Conservation (phyloP, 179 eudicot species). For the Spinacia oleracea region DNA sequence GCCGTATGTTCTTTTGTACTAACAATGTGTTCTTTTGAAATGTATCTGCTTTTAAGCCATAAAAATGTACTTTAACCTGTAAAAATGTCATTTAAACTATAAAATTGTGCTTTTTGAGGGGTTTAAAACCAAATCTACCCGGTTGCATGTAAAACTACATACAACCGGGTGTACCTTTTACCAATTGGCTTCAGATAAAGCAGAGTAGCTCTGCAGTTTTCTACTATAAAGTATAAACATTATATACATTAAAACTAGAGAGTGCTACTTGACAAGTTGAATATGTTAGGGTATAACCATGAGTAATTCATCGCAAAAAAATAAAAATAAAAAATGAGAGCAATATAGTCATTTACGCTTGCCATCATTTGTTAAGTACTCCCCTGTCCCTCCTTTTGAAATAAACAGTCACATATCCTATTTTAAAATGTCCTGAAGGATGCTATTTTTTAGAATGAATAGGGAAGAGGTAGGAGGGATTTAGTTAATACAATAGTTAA, state of each 20-base stretch:
- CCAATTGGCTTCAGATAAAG: not conserved
- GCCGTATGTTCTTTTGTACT: no score
- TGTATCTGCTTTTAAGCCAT: no score
- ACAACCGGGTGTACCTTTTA: no score
- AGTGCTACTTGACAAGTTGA: not conserved
- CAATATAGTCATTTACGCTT: not conserved
- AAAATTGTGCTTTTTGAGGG: no score
- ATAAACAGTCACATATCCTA: not conserved
- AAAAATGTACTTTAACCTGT: no score
- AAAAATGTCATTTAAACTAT: no score
- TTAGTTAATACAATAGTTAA: not conserved
- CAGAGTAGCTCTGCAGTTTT: not conserved
- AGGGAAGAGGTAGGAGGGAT: not conserved
- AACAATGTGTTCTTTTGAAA: no score
- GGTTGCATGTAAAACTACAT: no score
- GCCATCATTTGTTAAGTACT: not conserved
- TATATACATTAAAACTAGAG: not conserved
- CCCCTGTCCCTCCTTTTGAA: not conserved
- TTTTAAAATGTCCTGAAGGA: no score
- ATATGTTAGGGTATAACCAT: not conserved
- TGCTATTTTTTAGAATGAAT: not conserved
- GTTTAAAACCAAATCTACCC: no score
- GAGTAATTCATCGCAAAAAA: not conserved
- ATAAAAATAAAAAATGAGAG: not conserved
- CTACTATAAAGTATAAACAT: not conserved